These are phyloP conservation scores for Datisca glomerata DNA, from an alignment of 306 rosid species.

Conservation along the genomic window DNA sequence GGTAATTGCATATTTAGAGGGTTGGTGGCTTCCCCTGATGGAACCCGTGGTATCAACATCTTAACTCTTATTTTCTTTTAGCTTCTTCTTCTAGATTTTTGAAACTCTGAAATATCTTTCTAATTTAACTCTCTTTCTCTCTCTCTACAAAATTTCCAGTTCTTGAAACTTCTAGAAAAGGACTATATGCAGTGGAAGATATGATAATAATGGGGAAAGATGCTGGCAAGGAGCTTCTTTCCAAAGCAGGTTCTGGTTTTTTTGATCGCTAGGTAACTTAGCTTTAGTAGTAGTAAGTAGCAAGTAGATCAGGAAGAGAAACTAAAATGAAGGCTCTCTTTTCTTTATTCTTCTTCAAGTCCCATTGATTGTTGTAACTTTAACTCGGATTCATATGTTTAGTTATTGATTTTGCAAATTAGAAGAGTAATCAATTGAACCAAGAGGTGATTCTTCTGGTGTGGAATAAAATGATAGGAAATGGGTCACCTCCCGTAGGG, in stretches of 20 bases:
- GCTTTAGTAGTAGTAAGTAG: too few species aligned
- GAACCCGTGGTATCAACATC: constrained; percentile 49
- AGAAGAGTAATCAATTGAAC: too few species aligned
- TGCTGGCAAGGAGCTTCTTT: constrained; percentile 81
- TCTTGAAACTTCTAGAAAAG: constrained; percentile 73
- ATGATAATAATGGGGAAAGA: constrained; percentile 75
- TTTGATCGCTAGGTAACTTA: constrained; percentile 28
- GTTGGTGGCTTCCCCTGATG: constrained; percentile 81
- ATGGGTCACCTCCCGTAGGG: too few species aligned
- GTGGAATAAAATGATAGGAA: too few species aligned
- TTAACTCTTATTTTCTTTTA: constrained; percentile 1
- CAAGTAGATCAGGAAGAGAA: background rate
- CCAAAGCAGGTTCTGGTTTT: constrained; percentile 74
- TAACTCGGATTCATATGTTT: too few species aligned
- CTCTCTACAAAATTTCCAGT: constrained; percentile 30
- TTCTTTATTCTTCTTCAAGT: too few species aligned
- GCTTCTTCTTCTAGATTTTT: constrained; percentile 4
- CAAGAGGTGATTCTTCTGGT: too few species aligned
- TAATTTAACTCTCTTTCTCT: background rate
- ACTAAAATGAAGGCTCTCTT: constrained; percentile 4
- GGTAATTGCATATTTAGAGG: constrained; percentile 77
- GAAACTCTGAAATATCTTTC: background rate
- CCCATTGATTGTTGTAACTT: too few species aligned
- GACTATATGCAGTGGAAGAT: constrained; percentile 46
- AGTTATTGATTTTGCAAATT: too few species aligned